Conservation (phyloP, 179 eudicot species). For the Camellia oleifera region DNA sequence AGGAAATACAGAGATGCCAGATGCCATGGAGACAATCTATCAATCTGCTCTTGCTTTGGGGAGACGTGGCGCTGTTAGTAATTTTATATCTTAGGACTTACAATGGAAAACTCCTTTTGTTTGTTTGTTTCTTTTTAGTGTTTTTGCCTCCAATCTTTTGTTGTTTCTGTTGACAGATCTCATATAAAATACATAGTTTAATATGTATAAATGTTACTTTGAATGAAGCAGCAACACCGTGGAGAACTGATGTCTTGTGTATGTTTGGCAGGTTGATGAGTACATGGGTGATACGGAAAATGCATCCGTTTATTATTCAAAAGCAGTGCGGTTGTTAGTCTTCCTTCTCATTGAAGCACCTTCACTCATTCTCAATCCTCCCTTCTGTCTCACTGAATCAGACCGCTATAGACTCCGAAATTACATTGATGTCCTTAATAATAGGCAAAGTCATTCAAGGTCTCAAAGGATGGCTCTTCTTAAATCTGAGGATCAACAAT, state of each 20-base stretch:
- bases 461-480: constrained; percentile 73
- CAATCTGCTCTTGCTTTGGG: constrained; percentile 86
- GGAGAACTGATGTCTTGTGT: neutral
- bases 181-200: neutral
- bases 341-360: constrained; percentile 90
- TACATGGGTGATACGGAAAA: constrained; percentile 66
- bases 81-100: constrained; percentile 1
- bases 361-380: constrained; percentile 82
- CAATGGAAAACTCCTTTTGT: neutral
- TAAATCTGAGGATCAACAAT: constrained; percentile 52
- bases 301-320: constrained; percentile 60
- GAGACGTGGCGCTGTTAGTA: constrained; percentile 84
- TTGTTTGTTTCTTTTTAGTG: neutral
- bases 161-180: neutral
- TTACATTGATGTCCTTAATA: constrained; percentile 65
- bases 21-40: constrained; percentile 92
- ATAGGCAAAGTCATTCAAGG: constrained; percentile 76
- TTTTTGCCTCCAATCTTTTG: neutral
- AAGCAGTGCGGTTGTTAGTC: constrained; percentile 60
- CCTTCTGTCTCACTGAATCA: constrained; percentile 79
- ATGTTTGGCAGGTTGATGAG: constrained; percentile 73
- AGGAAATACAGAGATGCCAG: constrained; percentile 90
- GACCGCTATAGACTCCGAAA: constrained; percentile 70
- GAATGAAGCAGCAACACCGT: neutral
- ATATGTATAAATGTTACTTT: neutral